Base-by-base conservation (phyloP, 2,329 filamentous ascomycete species). In the Berkeleyomyces rouxiae region DNA sequence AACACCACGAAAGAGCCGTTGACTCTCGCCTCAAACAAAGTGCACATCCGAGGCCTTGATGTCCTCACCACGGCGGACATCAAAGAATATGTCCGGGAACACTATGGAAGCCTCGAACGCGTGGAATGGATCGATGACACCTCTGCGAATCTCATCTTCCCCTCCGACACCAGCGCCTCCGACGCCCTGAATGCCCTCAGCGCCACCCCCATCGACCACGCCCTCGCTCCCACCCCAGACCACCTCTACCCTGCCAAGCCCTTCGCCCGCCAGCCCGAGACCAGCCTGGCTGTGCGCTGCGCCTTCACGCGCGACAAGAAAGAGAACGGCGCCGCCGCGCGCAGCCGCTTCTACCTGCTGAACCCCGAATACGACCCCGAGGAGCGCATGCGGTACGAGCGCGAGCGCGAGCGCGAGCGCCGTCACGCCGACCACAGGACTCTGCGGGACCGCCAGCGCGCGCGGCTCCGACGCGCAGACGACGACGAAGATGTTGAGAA, bases 71-170 rank as follows among this genome's bases (percentile, higher is more conserved):
- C 90, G 37, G 80, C 83, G 62, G 84, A 96, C 66, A 86, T 97
- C 68, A 85, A 87, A 68, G 77, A 80, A 64, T 96, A 90, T 68
- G 82, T 89, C 7, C 74, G 77, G 58, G 79, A 88, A 66, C 82
- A 93, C 71, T 90, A 81, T 69, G 75, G 78, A 43, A 71, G 73
- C 11, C 77, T 84, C 63, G 76, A 81, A 63, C 79, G 82, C 65
- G 78, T 96, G 66, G 90, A 97, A 74, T 99, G 93, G 93, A 90
- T 99, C 67, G 89, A 97, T 71, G 93, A 99, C 72, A 85, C 83
- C 5, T 92, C 90, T 0, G 89, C 90, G 66, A 97, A 97, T 71
- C 77, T 96, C 61, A 74, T 95, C 61, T 97, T 93, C 74, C 76
- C 74, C 46, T 78, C 78, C 5, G 76, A 82, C 11, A 70, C 72